These are phyloP conservation scores for Candida tallmaniae DNA, from an alignment of 805 yeast genomes.

Conservation along the genomic window DNA sequence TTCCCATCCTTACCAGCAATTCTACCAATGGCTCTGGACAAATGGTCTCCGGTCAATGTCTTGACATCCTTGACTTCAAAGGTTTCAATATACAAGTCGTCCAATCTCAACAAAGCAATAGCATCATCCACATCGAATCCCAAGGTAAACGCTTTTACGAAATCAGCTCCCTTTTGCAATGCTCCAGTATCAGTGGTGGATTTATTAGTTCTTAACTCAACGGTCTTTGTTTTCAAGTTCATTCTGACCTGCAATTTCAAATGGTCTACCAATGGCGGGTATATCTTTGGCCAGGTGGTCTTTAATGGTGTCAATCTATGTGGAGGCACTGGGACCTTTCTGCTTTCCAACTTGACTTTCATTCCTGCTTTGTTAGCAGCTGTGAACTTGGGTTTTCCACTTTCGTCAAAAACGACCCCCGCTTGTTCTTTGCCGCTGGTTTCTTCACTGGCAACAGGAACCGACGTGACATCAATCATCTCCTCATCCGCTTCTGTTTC, in stretches of 20 bases:
- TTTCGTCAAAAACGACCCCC: conserved; percentile 67
- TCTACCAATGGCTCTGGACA: conserved; percentile 98
- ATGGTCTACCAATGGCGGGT: conserved; percentile 94
- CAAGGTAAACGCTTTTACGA: conserved; percentile 88
- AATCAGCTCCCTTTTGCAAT: conserved; percentile 96
- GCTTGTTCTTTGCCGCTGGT: conserved; percentile 22
- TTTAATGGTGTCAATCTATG: conserved; percentile 95
- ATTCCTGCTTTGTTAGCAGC: conserved; percentile 61
- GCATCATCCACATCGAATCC: conserved; percentile 98
- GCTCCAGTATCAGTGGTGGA: conserved; percentile 90
- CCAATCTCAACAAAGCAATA: conserved; percentile 87
- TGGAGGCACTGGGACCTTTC: conserved; percentile 94
- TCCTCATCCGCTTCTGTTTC: conserved; percentile 36
- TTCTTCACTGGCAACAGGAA: conserved; percentile 24
- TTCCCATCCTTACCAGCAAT: conserved; percentile 99
- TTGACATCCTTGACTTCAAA: conserved; percentile 97
- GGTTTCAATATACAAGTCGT: conserved; percentile 94
- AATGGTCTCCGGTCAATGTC: conserved; percentile 91
- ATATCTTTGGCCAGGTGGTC: conserved; percentile 86
- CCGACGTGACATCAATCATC: conserved; percentile 26
- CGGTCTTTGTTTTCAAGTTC: conserved; percentile 84
- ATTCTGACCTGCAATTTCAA: conserved; percentile 92
- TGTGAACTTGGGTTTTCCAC: conserved; percentile 82
- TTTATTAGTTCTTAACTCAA: conserved; percentile 80
- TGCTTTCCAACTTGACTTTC: conserved; percentile 73